Evolutionary conservation across 2,329 filamentous ascomycete genomes (phyloP), one percentile per base, ranked within the genome.

Genomic region (Xylaria sp.): DNA sequence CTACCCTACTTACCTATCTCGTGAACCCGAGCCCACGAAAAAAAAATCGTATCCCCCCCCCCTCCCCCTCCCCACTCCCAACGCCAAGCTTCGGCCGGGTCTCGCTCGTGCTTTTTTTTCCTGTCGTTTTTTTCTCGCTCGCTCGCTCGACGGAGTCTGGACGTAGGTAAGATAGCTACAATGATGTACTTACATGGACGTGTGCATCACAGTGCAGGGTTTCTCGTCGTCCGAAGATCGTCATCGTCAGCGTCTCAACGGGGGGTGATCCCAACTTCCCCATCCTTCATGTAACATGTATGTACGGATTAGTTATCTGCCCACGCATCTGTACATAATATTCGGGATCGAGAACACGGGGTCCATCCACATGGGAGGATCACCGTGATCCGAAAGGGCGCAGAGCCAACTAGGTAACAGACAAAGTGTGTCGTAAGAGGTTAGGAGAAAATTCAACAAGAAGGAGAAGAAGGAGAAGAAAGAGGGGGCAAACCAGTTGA

Each of bases 201-300:
- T 13, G 11, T 42, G 37, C 9, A 37, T 57, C 55, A 52, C 55
- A 52, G 49, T 57, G 55, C 55, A 57, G 55, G 35, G 37, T 13
- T 35, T 18, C 51, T 52, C 37, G 39, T 42, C 37, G 37, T 13
- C 37, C 37, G 37, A 42, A 13, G 37, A 42, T 42, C 37, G 37
- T 42, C 37, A 13, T 42, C 37, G 37, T 42, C 37, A 9, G 37
- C 11, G 37, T 42, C 37, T 42, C 37, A 42, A 10, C 8, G 9
- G 37, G 37, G 3, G 23, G 23, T 16, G 23, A 30, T 30, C 23
- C 23, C 4, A 30, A 42, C 37, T 3, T 42, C 37, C 37, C 11
- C 8, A 10, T 42, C 37, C 37, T 42, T 42, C 37, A 13, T 42
- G 9, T 9, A 42, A 42, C 8, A 42, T 42, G 37, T 30, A 30